Base-by-base conservation (phyloP, 495 filamentous ascomycete species). In the Podospora sp. region DNA sequence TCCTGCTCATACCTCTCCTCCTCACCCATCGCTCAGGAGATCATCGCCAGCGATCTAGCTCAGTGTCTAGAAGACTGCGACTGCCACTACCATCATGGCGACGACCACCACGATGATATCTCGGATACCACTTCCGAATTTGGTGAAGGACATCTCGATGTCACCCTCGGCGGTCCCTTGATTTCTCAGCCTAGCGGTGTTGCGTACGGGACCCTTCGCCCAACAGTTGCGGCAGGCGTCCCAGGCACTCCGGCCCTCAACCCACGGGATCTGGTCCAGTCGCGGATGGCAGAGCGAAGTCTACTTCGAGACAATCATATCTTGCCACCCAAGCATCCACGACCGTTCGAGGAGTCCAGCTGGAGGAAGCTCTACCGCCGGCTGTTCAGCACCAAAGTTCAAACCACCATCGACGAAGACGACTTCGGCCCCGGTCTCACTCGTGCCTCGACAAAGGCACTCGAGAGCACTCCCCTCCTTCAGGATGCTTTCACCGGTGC, bases 251-350 rank as follows among this genome's bases (percentile, higher is more conserved):
- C 85, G 58, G 82, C 84, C 27, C 91, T 94, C 64, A 82, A 83
- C 62, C 65, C 61, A 16, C 50, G 49, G 14, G 69, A 73, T 63
- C 26, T 69, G 16, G 81, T 86, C 52, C 81, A 85, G 50, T 87
- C 86, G n/a, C 84, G 89, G 21, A 79, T 86, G 25, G 91, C 93
- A 58, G 92, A 95, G 76, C 82, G 90, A 62, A 87, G 88, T 65
- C 78, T 97, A 51, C 76, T 96, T 27, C 82, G 89, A 60, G 92
- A 96, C 71, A 95, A 94, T 72, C 81, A 90, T 71, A 75, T 95
- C 64, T 84, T 93, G 16, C 84, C 87, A 8, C 86, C 89, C 18
- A 89, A 90, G 69, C 85, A 88, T 71, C 78, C 80, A 6, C 63
- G 71, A 9, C 60, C 29, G 36, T 68, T 62, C 29, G 56, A 69